Evolutionary conservation across 1,284 basidiomycete genomes (phyloP), one percentile per base, ranked within the genome.

Genomic region (Cystobasidiaceae sp.): DNA sequence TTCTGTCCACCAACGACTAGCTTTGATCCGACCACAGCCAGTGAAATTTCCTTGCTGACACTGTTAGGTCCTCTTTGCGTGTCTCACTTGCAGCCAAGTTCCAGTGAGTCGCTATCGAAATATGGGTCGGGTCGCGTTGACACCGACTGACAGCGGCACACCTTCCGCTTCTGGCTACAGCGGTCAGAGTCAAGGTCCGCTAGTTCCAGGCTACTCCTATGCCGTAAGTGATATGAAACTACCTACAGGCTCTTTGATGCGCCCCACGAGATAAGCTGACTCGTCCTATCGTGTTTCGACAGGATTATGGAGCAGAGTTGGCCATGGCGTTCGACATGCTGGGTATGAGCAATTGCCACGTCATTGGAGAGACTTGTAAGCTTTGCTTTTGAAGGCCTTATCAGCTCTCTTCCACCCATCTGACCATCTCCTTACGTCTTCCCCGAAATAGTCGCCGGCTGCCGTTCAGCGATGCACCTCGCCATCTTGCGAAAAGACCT

Each of bases 301-400:
- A 59, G 56, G 39, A 59, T 32, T 59, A 59, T 28, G 56, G 43
- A 8, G 32, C 23, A 32, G 56, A 59, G 43, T 21, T 59, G 7
- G 56, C 44, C 3, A 45, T 52, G 39, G 46, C 43, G 5, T 41
- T 51, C 33, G 61, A 64, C 27, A 55, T 64, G 51, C 61, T 64
- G 3, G 32, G 43, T n/a, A 28, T 64, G 30, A n/a, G 30, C 2
- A 41, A 49, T 25, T 64, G 46, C 30, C 61, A 64, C 44, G 51
- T 64, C 19, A 23, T 64, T 37, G 61, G 61, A 27, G 61, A 64
- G 43, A 51, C 61, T 28, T 64, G 61, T 64, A 21, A 48, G 61
- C 33, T 4, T n/a, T 25, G 27, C 21, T 27, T 25, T 27, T 28
- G 9, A 51, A 51, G 9, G n/a, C 11, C n/a, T 39, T 11, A n/a